A percentile compares a stretch with the other conserved stretches of the same genome.
phyloP scores from a whole-genome alignment of 2,329 filamentous ascomycete species.

The Conoideocrella luteorostrata region DNA sequence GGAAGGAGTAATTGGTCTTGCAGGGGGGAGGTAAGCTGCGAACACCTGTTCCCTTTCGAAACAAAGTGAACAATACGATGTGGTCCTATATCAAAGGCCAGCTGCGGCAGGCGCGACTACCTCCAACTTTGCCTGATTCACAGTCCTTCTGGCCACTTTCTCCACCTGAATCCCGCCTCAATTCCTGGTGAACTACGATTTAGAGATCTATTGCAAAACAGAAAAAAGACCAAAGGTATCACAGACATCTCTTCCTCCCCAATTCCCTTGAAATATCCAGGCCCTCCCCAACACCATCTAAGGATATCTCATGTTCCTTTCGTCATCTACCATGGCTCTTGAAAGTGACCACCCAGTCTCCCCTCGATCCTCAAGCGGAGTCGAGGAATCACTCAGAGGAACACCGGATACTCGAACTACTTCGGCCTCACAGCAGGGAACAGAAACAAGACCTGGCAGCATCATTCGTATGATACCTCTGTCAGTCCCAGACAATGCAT shows the following conservation, averaged over 20 bases:
- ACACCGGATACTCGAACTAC: constrained; percentile 61
- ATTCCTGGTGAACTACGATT: background rate
- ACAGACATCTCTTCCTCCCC: background rate
- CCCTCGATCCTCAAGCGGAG: constrained; percentile 44
- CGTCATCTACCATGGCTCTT: constrained; percentile 13
- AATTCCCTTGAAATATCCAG: background rate
- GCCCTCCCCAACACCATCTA: too few relatives aligned
- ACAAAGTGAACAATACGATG: background rate
- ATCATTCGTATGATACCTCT: constrained; percentile 23
- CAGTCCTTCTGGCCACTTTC: constrained; percentile 1
- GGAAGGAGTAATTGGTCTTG: background rate
- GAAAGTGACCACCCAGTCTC: constrained; percentile 37
- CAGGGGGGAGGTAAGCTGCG: background rate
- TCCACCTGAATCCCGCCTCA: background rate
- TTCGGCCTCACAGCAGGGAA: constrained; percentile 56
- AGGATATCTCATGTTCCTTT: background rate
- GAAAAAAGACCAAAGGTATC: too few relatives aligned
- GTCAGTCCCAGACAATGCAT: constrained; percentile 14
- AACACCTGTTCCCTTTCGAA: background rate
- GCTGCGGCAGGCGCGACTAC: constrained; percentile 8
- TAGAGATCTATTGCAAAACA: too few relatives aligned
- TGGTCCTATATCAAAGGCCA: background rate
- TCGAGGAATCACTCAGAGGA: constrained; percentile 50
- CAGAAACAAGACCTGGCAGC: constrained; percentile 32
- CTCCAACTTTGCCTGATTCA: constrained; percentile 7